Conservation (phyloP, 2,329 filamentous ascomycete species). For the Lizonia empirigonia region DNA sequence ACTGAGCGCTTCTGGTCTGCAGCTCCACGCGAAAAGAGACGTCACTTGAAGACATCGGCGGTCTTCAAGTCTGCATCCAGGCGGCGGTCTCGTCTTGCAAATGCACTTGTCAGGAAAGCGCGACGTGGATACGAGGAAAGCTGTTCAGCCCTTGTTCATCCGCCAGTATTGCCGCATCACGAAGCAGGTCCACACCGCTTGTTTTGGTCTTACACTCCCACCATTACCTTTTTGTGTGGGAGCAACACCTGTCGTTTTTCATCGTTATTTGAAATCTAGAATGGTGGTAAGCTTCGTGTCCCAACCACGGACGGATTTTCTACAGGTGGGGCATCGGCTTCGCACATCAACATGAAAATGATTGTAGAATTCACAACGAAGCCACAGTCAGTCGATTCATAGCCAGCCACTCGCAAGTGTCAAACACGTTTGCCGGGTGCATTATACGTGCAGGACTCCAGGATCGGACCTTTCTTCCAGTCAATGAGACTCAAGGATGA, state of each 20-base stretch:
- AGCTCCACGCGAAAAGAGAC: no score
- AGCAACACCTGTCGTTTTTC: background rate
- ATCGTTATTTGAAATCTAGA: background rate
- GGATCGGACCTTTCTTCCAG: background rate
- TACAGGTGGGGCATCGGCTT: no score
- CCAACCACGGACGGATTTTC: background rate
- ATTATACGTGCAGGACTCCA: background rate
- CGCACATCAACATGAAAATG: background rate
- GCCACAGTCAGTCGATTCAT: background rate
- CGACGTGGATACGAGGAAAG: background rate
- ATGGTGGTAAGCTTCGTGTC: background rate
- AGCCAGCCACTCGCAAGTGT: background rate
- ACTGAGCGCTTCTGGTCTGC: background rate
- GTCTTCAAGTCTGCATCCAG: no score
- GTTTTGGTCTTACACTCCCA: constrained; percentile 6
- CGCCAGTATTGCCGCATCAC: constrained; percentile 23
- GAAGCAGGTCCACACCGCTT: constrained; percentile 33
- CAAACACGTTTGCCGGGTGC: background rate
- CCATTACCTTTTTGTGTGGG: background rate
- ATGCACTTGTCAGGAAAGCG: background rate
- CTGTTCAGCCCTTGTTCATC: background rate
- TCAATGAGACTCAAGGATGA: background rate
- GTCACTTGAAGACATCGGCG: no score
- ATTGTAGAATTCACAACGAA: background rate
- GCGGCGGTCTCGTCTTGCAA: background rate